These are phyloP conservation scores for Astrocystis sublimbata DNA, from an alignment of 495 filamentous ascomycete species.

Conservation along the genomic window DNA sequence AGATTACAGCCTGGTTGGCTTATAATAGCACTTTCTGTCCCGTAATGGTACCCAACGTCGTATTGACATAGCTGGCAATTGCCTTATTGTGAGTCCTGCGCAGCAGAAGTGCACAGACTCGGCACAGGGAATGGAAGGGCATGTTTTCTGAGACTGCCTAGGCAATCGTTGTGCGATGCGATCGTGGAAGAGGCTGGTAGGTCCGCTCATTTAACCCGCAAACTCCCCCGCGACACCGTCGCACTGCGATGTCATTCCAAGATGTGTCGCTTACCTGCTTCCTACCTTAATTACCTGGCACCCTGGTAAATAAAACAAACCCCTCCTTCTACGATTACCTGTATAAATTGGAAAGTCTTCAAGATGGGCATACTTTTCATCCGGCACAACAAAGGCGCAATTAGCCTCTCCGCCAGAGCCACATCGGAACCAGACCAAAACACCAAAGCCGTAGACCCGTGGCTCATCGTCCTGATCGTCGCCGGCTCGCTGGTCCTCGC, in stretches of 20 bases:
- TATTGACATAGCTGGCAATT: not conserved
- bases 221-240: not conserved
- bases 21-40: not conserved
- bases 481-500: slow-evolving; percentile 30
- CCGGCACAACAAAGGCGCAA: not conserved
- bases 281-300: not conserved
- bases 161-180: not conserved
- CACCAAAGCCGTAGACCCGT: slow-evolving; percentile 19
- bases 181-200: not conserved
- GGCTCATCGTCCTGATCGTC: slow-evolving; percentile 37
- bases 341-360: not conserved
- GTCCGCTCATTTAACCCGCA: not conserved
- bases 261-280: not conserved
- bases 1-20: not conserved
- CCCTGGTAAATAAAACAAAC: not conserved
- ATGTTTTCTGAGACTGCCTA: not conserved
- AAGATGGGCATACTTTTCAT: slow-evolving; percentile 8
- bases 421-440: not conserved
- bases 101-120: not conserved
- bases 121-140: slow-evolving; percentile 9
- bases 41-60: slow-evolving; percentile 8
- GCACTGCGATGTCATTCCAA: too few species aligned
- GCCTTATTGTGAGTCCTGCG: not conserved
- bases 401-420: not conserved
- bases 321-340: not conserved